Conservation (phyloP, 805 yeast genomes). For the Yueomyces sinensis region DNA sequence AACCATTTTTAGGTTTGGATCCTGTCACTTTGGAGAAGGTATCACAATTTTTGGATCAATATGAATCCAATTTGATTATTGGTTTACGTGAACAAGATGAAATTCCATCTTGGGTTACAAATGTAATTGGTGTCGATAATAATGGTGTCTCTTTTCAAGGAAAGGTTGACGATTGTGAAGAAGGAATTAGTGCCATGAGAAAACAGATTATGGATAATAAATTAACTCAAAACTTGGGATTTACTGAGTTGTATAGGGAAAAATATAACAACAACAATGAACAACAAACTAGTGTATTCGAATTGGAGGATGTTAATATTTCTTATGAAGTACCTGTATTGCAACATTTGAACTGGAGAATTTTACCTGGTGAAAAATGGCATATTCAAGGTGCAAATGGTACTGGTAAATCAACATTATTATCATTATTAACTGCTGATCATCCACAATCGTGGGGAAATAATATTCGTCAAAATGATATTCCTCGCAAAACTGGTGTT, state of each 20-base stretch:
- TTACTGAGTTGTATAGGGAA: neutral
- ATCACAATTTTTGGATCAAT: conserved; percentile 24
- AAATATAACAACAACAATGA: neutral
- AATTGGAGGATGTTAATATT: conserved; percentile 51
- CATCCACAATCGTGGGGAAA: conserved; percentile 95
- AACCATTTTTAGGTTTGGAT: conserved; percentile 86
- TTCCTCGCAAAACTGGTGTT: conserved; percentile 56
- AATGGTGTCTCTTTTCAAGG: conserved; percentile 44
- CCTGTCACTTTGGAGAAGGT: conserved; percentile 55
- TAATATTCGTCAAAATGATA: conserved; percentile 48
- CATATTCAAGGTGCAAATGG: conserved; percentile 86
- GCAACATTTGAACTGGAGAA: conserved; percentile 48
- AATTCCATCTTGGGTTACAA: conserved; percentile 70
- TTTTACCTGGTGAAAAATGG: conserved; percentile 68
- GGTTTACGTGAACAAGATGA: conserved; percentile 70
- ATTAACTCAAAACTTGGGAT: neutral
- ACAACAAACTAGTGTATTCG: conserved; percentile 23
- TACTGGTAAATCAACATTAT: conserved; percentile 80
- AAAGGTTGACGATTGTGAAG: conserved; percentile 15
- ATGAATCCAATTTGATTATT: conserved; percentile 32
- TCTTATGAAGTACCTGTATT: conserved; percentile 53
- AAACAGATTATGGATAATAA: conserved; percentile 4
- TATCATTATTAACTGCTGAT: conserved; percentile 79
- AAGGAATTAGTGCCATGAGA: conserved; percentile 12
- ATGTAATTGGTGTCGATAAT: conserved; percentile 45